Evolutionary conservation across 768 basidiomycete species (phyloP), one percentile per base, ranked within the genome.

Genomic region (Hericium erinaceus): DNA sequence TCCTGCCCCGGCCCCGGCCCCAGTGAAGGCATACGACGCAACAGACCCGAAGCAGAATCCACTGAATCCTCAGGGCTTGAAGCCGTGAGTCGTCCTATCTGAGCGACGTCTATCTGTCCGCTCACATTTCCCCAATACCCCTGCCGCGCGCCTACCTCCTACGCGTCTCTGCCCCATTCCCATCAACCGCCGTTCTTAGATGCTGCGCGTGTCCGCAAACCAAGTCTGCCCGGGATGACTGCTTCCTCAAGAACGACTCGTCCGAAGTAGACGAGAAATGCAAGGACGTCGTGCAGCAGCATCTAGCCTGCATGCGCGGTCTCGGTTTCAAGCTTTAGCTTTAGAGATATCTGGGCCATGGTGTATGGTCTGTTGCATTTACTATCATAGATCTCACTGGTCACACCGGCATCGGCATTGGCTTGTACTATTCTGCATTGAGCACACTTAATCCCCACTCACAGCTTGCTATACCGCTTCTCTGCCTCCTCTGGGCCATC

Each of bases 121-220:
- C 38, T 38, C 51, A 26, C 18, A 9, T 51, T 33, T 41, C 33
- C 37, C 33, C 28, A 18, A 16, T n/a, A 48, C 9, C 22, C 40
- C 38, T 24, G 7, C 15, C 26, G 12, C 8, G 18, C 37, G 16
- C 2, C 46, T 22, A 40, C 41, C 53, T n/a, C 48, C 41, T 56
- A 13, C 15, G 40, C 28, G 39, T 5, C 49, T n/a, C 11, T 20
- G 8, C n/a, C 7, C 7, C 50, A 15, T 26, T 26, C 22, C 33
- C 24, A 9, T 24, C 40, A 41, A 15, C 15, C 15, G 12, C 13
- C 39, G 11, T 10, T 37, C 41, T 12, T 60, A 98, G 95, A 65
- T 98, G 95, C 65, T 98, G 95, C 67, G 95, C 95, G 46, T 98
- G 95, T 68, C 94, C 93, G 2, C 80, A 92, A 64, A 95, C 94